Evolutionary conservation across 345 rosid genomes (phyloP).

Genomic region (Melaleuca quinquenervia): DNA sequence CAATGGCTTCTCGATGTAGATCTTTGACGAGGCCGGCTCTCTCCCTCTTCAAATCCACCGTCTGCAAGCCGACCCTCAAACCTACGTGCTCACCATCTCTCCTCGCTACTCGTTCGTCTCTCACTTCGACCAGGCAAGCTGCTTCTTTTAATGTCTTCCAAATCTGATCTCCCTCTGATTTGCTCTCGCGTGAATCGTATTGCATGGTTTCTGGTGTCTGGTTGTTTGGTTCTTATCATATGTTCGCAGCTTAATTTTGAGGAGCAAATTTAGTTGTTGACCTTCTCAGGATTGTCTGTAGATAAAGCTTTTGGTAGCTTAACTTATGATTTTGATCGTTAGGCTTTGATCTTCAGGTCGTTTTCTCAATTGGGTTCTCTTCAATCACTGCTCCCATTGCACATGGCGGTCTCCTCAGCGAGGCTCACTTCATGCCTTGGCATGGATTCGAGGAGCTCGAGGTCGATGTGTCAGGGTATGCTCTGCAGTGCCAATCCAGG

Average conservation of each 20-base stretch:
- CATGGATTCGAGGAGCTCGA: conserved; percentile 54
- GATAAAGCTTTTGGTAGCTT: background rate
- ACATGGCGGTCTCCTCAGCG: conserved; percentile 77
- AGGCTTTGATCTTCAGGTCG: conserved; percentile 33
- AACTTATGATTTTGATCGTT: background rate
- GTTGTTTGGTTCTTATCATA: background rate
- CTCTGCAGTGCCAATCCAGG: conserved; percentile 92
- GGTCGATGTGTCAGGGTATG: conserved; percentile 99
- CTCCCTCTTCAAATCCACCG: conserved; percentile 39
- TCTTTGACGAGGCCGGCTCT: conserved; percentile 50
- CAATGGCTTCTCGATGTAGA: conserved; percentile 74
- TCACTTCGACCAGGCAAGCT: conserved; percentile 35
- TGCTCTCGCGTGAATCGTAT: background rate
- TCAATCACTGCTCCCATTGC: conserved; percentile 77
- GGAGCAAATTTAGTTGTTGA: background rate
- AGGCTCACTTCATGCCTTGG: conserved; percentile 87
- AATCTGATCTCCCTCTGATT: background rate
- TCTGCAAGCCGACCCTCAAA: conserved; percentile 37
- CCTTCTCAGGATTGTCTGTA: background rate
- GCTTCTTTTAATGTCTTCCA: background rate
- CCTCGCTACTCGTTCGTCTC: conserved; percentile 26
- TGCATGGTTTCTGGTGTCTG: background rate
- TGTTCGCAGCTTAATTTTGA: background rate
- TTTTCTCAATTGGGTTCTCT: conserved; percentile 52
- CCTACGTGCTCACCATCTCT: conserved; percentile 29